Percentiles rank a stretch among this genome's conserved stretches.
phyloP scores from a whole-genome alignment of 805 yeast species.

The Tanozyma kutaoensis region DNA sequence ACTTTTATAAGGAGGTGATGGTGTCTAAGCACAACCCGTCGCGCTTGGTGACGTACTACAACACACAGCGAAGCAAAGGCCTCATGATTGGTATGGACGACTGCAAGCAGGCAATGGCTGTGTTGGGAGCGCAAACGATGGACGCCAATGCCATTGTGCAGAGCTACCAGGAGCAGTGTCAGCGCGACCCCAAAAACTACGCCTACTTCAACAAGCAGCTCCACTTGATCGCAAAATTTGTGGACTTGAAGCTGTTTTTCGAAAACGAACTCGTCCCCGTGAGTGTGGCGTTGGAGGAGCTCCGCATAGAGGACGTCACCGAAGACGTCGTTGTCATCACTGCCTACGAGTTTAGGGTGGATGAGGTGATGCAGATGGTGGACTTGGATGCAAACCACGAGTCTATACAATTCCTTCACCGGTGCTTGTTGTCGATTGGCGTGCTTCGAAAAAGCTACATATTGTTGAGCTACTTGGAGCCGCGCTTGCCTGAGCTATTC shows the following conservation, averaged over 20 bases:
- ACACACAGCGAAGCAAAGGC: constrained; percentile 13
- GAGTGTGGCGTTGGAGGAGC: constrained; percentile 18
- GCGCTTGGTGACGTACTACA: constrained; percentile 15
- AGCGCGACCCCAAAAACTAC: constrained; percentile 22
- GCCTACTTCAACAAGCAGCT: constrained; percentile 18
- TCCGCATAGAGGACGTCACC: constrained; percentile 27
- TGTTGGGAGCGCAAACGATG: constrained; percentile 13
- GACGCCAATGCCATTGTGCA: constrained; percentile 23
- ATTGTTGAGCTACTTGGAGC: constrained; percentile 42
- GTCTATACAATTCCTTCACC: constrained; percentile 25
- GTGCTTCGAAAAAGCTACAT: constrained; percentile 39
- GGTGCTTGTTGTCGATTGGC: constrained; percentile 54
- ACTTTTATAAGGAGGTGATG: constrained; percentile 15
- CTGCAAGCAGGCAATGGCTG: constrained; percentile 16
- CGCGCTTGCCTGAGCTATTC: constrained; percentile 20
- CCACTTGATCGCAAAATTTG: constrained; percentile 12
- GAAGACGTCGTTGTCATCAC: constrained; percentile 58
- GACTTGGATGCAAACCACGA: constrained; percentile 18
- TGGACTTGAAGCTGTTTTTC: constrained; percentile 12
- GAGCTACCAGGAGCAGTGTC: constrained; percentile 16
- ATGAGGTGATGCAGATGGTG: constrained; percentile 29
- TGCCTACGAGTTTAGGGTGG: constrained; percentile 52
- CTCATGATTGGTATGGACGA: constrained; percentile 21
- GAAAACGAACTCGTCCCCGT: constrained; percentile 20
- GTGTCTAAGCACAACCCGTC: constrained; percentile 4